Evolutionary conservation across 2,329 filamentous ascomycete genomes (phyloP), one percentile per base, ranked within the genome.

Genomic region (Claviceps maximensis): DNA sequence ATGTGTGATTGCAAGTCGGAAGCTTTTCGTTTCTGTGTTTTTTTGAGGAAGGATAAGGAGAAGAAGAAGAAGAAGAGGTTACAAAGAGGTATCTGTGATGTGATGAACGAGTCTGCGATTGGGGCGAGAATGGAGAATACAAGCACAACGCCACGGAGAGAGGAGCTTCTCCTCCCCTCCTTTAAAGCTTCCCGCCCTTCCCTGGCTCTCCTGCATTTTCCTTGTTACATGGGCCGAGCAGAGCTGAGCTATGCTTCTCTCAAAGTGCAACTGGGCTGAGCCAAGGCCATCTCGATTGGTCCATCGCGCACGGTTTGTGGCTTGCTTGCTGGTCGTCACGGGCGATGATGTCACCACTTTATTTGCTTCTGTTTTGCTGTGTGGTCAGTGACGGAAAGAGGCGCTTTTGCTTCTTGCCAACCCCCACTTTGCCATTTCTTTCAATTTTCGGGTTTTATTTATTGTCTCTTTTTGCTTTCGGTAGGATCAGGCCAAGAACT

Each of bases 291-390:
- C 61, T 59, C 60, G 60, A 59, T 55, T 53, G 55, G 51, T 56
- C 56, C 50, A 55, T 52, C 3, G 42, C 40, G 48, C 42, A 9
- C 15, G 41, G 42, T 40, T 44, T 45, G 53, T 51, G 53, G 53
- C 53, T 54, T 48, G 53, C 21, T 51, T 33, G 49, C 49, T 38
- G 6, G 45, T 57, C 54, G 57, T 59, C 54, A 25, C 55, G 51
- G 50, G 50, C 52, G 56, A 66, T 67, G 65, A 67, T 63, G 65
- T 67, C 65, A 67, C 61, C 59, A 67, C 53, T 54, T 42, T 52
- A 13, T 15, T 45, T 27, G 13, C 52, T 25, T 52, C 19, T 15
- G 40, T 27, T 12, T 10, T 19, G n/a, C n/a, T n/a, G n/a, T 29
- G 10, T 27, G 17, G 19, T 23, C 27, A 17, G 17, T 38, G 50